Evolutionary conservation across 2,329 filamentous ascomycete species (phyloP).

Genomic region (Epichloe amarillans): DNA sequence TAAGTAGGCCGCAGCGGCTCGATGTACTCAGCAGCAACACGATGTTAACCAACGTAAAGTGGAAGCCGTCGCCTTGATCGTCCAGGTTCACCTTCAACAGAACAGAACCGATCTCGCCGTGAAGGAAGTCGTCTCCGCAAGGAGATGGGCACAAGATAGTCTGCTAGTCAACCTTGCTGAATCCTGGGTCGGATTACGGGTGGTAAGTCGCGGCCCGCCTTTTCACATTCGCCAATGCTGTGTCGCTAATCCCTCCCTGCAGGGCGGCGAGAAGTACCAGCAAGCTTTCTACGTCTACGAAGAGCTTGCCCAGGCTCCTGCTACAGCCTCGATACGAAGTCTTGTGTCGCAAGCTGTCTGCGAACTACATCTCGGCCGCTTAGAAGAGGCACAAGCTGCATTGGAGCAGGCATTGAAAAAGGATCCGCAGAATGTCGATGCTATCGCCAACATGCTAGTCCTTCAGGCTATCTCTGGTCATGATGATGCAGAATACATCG

Average conservation of each 20-base stretch:
- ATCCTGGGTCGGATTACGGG: slow-evolving; percentile 81
- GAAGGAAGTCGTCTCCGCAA: slow-evolving; percentile 76
- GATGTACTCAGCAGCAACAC: not conserved
- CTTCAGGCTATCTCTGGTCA: slow-evolving; percentile 66
- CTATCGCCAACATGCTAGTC: slow-evolving; percentile 73
- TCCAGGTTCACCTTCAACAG: slow-evolving; percentile 84
- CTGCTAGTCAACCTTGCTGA: slow-evolving; percentile 88
- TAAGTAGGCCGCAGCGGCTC: slow-evolving; percentile 30
- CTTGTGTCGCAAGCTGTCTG: slow-evolving; percentile 82
- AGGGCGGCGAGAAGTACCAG: slow-evolving; percentile 94
- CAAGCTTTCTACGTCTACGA: slow-evolving; percentile 96
- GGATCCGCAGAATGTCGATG: slow-evolving; percentile 56
- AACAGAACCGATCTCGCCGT: slow-evolving; percentile 83
- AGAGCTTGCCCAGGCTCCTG: slow-evolving; percentile 79
- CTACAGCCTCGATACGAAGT: slow-evolving; percentile 61
- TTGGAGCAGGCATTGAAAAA: slow-evolving; percentile 67
- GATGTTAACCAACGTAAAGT: slow-evolving; percentile 29
- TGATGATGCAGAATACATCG: slow-evolving; percentile 46
- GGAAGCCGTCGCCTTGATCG: slow-evolving; percentile 70
- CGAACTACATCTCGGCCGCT: slow-evolving; percentile 77
- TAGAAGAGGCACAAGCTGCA: slow-evolving; percentile 80
- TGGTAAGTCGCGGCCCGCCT: slow-evolving; percentile 38
- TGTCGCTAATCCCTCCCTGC: slow-evolving; percentile 14
- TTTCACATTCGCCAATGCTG: not conserved
- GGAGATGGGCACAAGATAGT: slow-evolving; percentile 91